Evolutionary conservation across 805 yeast species (phyloP).

Genomic region (Ogataea angusta): DNA sequence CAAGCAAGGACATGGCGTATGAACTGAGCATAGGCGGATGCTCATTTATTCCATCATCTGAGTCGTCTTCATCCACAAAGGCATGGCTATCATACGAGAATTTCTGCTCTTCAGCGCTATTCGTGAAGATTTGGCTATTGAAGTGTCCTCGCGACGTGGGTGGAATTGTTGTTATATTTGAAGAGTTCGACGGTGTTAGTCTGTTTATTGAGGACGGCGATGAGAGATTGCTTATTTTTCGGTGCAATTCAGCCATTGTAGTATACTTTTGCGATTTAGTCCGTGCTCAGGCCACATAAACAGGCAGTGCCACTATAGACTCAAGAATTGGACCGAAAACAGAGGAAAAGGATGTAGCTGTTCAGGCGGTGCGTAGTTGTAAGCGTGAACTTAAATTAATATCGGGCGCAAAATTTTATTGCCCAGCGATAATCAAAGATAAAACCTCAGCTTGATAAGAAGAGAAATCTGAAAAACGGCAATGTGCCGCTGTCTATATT

Average conservation of each 20-base stretch:
- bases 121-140: constrained; percentile 5
- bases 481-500: not conserved
- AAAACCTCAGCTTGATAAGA: too few species aligned
- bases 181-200: constrained; percentile 17
- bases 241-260: constrained; percentile 24
- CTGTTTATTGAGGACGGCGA: constrained; percentile 20
- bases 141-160: constrained; percentile 13
- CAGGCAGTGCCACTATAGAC: too few species aligned
- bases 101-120: constrained; percentile 3
- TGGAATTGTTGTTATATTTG: constrained; percentile 18
- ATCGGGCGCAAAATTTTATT: not conserved
- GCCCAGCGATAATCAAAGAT: too few species aligned
- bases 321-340: too few species aligned
- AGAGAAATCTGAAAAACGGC: not conserved
- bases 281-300: too few species aligned
- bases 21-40: constrained; percentile 54
- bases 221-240: constrained; percentile 21
- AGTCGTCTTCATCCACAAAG: constrained; percentile 21
- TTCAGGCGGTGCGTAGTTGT: not conserved
- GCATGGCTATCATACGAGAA: constrained; percentile 1
- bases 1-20: constrained; percentile 47
- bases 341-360: too few species aligned
- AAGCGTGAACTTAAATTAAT: not conserved
- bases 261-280: not conserved
- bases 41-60: constrained; percentile 41